Conservation (phyloP, 2,329 filamentous ascomycete genomes). For the Cercospora janseana region DNA sequence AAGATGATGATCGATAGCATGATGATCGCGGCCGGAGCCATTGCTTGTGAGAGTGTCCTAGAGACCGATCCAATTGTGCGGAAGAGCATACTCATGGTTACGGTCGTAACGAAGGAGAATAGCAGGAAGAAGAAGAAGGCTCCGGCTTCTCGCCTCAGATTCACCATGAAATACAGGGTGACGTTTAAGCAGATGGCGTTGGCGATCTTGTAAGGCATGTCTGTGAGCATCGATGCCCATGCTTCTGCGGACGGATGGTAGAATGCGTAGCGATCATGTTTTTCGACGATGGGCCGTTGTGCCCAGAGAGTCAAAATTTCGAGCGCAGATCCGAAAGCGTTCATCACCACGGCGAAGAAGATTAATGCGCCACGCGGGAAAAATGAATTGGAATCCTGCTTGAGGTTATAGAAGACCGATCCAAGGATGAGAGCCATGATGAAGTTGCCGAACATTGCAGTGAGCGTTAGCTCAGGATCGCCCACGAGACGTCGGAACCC, state of each 20-base stretch:
- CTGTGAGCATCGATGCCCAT: constrained; percentile 79
- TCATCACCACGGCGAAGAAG: constrained; percentile 85
- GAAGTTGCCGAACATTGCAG: constrained; percentile 68
- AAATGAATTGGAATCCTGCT: constrained; percentile 66
- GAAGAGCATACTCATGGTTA: constrained; percentile 86
- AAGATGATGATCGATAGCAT: constrained; percentile 66
- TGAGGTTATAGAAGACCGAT: constrained; percentile 77
- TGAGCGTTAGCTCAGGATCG: constrained; percentile 72
- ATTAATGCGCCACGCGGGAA: constrained; percentile 75
- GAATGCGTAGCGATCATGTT: constrained; percentile 79
- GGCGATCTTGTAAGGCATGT: constrained; percentile 78
- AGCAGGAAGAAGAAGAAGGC: constrained; percentile 85
- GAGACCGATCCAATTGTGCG: constrained; percentile 75
- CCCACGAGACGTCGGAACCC: constrained; percentile 74
- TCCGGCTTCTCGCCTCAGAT: constrained; percentile 69
- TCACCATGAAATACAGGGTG: constrained; percentile 82
- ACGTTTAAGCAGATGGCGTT: constrained; percentile 77
- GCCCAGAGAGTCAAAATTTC: constrained; percentile 85
- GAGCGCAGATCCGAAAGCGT: constrained; percentile 75
- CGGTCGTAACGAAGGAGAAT: constrained; percentile 68
- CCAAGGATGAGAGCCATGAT: constrained; percentile 74
- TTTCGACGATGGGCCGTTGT: constrained; percentile 88
- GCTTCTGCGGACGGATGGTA: constrained; percentile 90
- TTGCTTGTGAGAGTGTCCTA: constrained; percentile 60
- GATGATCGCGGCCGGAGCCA: constrained; percentile 56